phyloP scores from a whole-genome alignment of 2,329 filamentous ascomycete species.

The Monosporascus sp. region DNA sequence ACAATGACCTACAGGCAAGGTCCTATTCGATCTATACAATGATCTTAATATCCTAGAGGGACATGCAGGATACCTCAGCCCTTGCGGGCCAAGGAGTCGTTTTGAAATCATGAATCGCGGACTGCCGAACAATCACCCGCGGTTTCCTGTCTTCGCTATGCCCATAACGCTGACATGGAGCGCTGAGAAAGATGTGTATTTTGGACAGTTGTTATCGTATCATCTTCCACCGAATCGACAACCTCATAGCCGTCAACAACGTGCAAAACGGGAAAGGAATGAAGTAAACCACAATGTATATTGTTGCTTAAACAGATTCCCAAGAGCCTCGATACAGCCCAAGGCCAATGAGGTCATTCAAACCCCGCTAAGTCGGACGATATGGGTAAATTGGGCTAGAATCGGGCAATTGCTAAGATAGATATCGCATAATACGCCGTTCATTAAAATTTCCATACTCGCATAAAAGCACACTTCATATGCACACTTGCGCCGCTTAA shows the following conservation, averaged over 20 bases:
- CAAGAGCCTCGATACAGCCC: no score
- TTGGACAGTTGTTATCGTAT: no score
- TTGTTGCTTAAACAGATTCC: conserved; percentile 6
- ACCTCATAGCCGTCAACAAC: no score
- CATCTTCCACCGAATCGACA: no score
- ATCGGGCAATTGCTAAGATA: no score
- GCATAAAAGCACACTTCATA: no score
- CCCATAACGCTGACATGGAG: background rate
- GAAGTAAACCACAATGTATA: conserved; percentile 1
- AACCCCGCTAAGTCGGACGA: background rate
- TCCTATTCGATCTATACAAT: background rate
- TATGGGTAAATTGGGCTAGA: background rate
- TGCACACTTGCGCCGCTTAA: no score
- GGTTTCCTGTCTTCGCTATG: background rate
- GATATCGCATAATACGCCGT: no score
- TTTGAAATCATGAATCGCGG: background rate
- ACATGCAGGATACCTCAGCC: background rate
- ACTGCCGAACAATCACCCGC: background rate
- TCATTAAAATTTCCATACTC: no score
- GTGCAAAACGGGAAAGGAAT: background rate
- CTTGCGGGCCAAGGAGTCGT: background rate
- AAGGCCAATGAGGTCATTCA: conserved; percentile 15
- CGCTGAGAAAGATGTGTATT: no score
- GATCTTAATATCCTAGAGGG: background rate
- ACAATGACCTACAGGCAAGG: background rate